Conservation (phyloP, 176 grass and related monocot species). For the Cenchrus purpureus region DNA sequence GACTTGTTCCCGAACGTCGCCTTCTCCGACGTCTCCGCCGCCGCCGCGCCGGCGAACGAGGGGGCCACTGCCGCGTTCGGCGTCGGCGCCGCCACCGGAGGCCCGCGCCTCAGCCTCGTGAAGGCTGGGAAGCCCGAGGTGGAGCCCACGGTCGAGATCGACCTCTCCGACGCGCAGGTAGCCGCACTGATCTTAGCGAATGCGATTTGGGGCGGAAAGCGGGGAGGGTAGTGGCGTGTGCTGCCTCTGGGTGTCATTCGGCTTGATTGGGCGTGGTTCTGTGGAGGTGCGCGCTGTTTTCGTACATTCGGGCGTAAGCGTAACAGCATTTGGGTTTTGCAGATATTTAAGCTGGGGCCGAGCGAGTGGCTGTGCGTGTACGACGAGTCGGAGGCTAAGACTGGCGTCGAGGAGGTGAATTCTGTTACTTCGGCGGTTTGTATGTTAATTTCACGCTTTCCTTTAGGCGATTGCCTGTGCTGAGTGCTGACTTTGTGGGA, state of each 20-base stretch:
- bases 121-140: neutral
- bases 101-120: slow-evolving; percentile 50
- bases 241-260: neutral
- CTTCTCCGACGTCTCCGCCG: slow-evolving; percentile 56
- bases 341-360: slow-evolving; percentile 76
- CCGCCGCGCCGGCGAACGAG: slow-evolving; percentile 20
- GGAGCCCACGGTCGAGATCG: slow-evolving; percentile 50
- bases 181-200: slow-evolving; percentile 28
- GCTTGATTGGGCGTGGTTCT: neutral
- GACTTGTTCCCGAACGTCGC: slow-evolving; percentile 60
- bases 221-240: neutral
- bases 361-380: slow-evolving; percentile 76
- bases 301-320: neutral
- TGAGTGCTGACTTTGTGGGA: slow-evolving; percentile 14
- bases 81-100: slow-evolving; percentile 34
- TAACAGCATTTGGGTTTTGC: slow-evolving; percentile 32
- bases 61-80: slow-evolving; percentile 58
- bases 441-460: slow-evolving; percentile 4
- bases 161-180: slow-evolving; percentile 80
- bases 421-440: slow-evolving; percentile 10
- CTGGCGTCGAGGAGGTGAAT: slow-evolving; percentile 65
- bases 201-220: slow-evolving; percentile 30
- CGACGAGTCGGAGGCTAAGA: slow-evolving; percentile 56
- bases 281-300: neutral
- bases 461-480: neutral